phyloP scores from a whole-genome alignment of 441 rosid genomes.

The Rhodomyrtus psidioides region DNA sequence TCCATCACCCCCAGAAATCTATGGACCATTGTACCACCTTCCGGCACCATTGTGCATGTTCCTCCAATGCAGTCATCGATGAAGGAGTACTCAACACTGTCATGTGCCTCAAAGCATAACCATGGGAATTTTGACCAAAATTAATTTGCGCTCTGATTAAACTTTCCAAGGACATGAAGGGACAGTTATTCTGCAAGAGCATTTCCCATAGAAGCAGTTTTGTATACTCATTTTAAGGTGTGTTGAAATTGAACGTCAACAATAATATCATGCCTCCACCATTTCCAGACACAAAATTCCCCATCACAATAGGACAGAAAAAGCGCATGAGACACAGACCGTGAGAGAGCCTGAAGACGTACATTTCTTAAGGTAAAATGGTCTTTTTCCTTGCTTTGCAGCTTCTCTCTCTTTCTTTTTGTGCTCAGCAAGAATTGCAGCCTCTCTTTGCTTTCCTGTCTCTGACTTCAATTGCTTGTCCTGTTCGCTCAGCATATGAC shows the following conservation, averaged over 20 bases:
- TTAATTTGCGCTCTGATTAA: background rate
- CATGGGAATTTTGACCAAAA: background rate
- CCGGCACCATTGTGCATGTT: background rate
- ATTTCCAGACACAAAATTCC: background rate
- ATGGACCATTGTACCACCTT: background rate
- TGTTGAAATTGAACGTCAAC: background rate
- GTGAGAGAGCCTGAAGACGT: background rate
- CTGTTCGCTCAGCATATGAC: slow-evolving; percentile 19
- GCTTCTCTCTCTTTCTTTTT: slow-evolving; percentile 85
- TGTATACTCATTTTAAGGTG: background rate
- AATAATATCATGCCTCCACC: background rate
- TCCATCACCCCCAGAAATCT: background rate
- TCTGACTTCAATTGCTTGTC: slow-evolving; percentile 62
- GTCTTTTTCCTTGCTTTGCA: slow-evolving; percentile 73
- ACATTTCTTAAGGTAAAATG: slow-evolving; percentile 85
- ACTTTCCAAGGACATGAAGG: background rate
- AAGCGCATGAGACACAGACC: background rate
- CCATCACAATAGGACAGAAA: background rate
- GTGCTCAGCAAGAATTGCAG: slow-evolving; percentile 57
- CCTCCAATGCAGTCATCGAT: background rate
- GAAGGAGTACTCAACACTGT: background rate
- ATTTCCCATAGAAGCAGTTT: background rate
- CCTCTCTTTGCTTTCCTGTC: slow-evolving; percentile 45
- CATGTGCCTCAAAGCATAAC: background rate
- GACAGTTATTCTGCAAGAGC: background rate